phyloP scores from a whole-genome alignment of 2,329 filamentous ascomycete species.

The Trichoderma polysporum region DNA sequence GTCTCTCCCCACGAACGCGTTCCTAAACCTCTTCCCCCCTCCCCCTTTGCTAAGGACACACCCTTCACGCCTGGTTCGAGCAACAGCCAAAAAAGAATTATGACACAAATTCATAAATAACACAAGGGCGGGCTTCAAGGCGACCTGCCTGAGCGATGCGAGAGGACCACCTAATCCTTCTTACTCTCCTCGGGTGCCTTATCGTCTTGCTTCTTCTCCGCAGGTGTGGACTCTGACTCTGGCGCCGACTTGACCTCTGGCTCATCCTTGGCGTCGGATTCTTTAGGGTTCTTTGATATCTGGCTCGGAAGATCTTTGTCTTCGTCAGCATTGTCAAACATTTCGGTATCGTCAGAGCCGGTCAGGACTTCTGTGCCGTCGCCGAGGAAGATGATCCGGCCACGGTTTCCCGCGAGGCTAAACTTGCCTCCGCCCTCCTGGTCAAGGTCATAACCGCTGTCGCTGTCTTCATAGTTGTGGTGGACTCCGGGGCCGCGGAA shows the following conservation, averaged over 20 bases:
- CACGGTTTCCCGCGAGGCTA: conserved; percentile 68
- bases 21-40: conserved; percentile 7
- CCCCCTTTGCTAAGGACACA: background rate
- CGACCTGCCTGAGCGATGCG: conserved; percentile 19
- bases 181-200: conserved; percentile 32
- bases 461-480: conserved; percentile 79
- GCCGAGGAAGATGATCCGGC: conserved; percentile 90
- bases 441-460: conserved; percentile 74
- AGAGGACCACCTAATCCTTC: conserved; percentile 39
- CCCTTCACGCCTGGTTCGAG: conserved; percentile 18
- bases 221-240: conserved; percentile 29
- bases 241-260: conserved; percentile 25
- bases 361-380: conserved; percentile 92
- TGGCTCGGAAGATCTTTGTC: conserved; percentile 85
- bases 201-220: conserved; percentile 29
- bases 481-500: conserved; percentile 81
- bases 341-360: conserved; percentile 85
- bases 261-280: conserved; percentile 28
- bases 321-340: conserved; percentile 86
- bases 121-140: conserved; percentile 18
- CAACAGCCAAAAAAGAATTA: conserved; percentile 3
- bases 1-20: conserved; percentile 2
- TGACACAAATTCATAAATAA: background rate
- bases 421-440: conserved; percentile 65
- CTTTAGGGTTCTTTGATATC: conserved; percentile 60